Evolutionary conservation across 768 basidiomycete species (phyloP).

Genomic region (Psilocybe cyanescens): DNA sequence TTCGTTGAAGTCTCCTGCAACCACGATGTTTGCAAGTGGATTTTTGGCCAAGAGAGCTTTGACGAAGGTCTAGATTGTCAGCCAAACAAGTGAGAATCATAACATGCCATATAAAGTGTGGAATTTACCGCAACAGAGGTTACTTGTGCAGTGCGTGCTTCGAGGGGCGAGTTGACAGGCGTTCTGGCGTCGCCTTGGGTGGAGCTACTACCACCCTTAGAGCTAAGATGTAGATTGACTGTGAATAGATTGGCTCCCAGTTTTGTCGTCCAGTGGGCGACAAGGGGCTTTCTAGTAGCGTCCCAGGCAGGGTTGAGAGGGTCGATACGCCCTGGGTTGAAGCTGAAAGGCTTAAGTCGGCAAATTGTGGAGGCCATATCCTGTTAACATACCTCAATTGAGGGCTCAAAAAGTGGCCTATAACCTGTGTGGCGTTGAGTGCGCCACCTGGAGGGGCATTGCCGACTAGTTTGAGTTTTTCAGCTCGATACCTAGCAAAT

Average conservation of each 20-base stretch:
- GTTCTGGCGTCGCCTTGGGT: conserved; percentile 60
- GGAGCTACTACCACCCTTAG: conserved; percentile 60
- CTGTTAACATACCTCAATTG: conserved; percentile 42
- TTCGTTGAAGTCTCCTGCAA: conserved; percentile 69
- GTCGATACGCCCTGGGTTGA: conserved; percentile 67
- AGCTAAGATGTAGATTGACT: conserved; percentile 61
- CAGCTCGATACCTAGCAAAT: conserved; percentile 44
- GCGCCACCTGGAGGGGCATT: conserved; percentile 52
- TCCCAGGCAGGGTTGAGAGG: conserved; percentile 59
- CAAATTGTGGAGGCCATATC: not conserved
- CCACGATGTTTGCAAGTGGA: conserved; percentile 49
- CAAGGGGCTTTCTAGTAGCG: conserved; percentile 61
- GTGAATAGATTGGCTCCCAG: conserved; percentile 53
- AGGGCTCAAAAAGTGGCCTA: conserved; percentile 33
- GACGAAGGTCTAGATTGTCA: conserved; percentile 48
- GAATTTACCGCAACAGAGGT: conserved; percentile 50
- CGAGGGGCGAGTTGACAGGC: conserved; percentile 57
- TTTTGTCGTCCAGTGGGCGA: conserved; percentile 55
- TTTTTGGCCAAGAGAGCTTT: conserved; percentile 44
- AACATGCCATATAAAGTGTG: not conserved
- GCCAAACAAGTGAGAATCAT: not conserved
- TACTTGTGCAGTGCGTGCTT: conserved; percentile 53
- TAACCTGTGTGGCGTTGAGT: conserved; percentile 44
- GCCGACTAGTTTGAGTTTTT: conserved; percentile 49
- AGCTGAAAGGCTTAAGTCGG: conserved; percentile 35